phyloP scores from a whole-genome alignment of 495 filamentous ascomycete genomes.

The Lophiostoma macrostomum region DNA sequence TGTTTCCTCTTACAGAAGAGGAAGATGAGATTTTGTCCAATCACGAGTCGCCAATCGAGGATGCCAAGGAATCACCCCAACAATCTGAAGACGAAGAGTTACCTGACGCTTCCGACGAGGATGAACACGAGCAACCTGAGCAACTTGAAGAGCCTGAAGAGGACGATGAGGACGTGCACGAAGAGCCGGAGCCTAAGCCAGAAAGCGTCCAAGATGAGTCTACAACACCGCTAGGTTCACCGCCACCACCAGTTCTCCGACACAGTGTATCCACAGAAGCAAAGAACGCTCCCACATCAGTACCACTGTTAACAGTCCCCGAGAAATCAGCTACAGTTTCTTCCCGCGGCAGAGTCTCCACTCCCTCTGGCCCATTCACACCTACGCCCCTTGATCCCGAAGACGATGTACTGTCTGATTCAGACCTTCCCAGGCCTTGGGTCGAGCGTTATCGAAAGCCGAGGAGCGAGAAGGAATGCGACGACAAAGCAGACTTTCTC shows the following conservation, averaged over 20 bases:
- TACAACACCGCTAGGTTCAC: constrained; percentile 15
- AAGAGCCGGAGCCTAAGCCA: not conserved
- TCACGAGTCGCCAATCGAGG: constrained; percentile 16
- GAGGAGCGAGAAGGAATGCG: constrained; percentile 24
- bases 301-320: not conserved
- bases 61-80: constrained; percentile 21
- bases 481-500: constrained; percentile 30
- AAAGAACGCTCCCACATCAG: not conserved
- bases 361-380: not conserved
- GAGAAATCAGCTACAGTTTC: constrained; percentile 7
- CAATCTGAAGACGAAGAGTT: constrained; percentile 7
- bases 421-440: constrained; percentile 25
- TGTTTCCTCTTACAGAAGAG: constrained; percentile 28
- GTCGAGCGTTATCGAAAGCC: constrained; percentile 8
- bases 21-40: constrained; percentile 27
- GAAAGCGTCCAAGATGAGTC: not conserved
- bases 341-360: constrained; percentile 5
- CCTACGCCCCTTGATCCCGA: constrained; percentile 12
- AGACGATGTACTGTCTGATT: constrained; percentile 32
- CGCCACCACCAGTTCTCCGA: constrained; percentile 1
- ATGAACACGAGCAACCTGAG: constrained; percentile 1
- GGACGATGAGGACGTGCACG: not conserved
- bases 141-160: not conserved
- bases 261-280: not conserved
- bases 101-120: constrained; percentile 1